Percentiles rank a stretch among this genome's conserved stretches.
These are phyloP conservation scores for Ichthyophthirius multifiliis DNA, from an alignment of 169 alveolate species.

Conservation along the genomic window DNA sequence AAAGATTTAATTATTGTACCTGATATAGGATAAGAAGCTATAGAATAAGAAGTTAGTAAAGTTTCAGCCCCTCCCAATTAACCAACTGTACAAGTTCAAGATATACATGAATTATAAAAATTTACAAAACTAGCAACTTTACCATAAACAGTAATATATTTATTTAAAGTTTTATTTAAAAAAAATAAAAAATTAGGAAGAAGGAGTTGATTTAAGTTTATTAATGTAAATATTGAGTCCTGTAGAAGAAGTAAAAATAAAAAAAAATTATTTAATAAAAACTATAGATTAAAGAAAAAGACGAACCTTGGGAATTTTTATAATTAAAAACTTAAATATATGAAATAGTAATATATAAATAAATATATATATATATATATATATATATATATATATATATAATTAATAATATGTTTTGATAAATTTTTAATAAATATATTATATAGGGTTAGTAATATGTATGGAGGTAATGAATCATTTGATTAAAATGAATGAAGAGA, in stretches of 20 bases:
- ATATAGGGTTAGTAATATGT: slow-evolving; percentile 9
- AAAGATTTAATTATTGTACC: slow-evolving; percentile 4
- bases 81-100: background rate
- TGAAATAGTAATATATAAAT: background rate
- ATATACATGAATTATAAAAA: background rate
- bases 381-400: background rate
- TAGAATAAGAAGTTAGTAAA: slow-evolving; percentile 3
- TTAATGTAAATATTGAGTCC: slow-evolving; percentile 8
- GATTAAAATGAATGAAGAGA: background rate
- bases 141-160: background rate
- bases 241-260: background rate
- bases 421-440: too few relatives aligned
- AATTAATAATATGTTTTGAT: background rate
- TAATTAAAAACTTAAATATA: background rate
- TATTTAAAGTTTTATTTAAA: background rate
- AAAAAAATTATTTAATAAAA: background rate
- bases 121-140: background rate
- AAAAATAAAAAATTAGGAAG: background rate
- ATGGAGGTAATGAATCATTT: background rate
- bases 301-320: slow-evolving; percentile 12
- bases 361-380: background rate
- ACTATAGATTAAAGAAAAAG: background rate
- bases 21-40: background rate
- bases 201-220: slow-evolving; percentile 4
- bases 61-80: slow-evolving; percentile 1